phyloP scores from a whole-genome alignment of 495 filamentous ascomycete species.

The Xylaria intraflava region DNA sequence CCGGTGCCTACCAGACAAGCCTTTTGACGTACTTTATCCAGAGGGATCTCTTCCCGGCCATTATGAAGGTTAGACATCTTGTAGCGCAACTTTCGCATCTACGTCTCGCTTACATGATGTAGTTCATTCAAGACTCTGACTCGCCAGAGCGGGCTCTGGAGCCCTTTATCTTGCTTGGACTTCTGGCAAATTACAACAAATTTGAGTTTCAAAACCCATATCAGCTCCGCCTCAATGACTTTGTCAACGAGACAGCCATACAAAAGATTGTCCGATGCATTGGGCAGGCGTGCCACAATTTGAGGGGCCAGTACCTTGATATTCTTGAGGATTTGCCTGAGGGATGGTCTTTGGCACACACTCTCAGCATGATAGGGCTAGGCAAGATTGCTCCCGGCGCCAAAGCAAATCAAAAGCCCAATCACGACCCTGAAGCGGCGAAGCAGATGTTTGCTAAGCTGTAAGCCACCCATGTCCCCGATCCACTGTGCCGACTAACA shows the following conservation, averaged over 20 bases:
- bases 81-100: background rate
- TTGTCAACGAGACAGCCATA: constrained; percentile 87
- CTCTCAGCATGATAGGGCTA: constrained; percentile 79
- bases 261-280: constrained; percentile 72
- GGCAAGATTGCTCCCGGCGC: constrained; percentile 64
- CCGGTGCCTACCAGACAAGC: constrained; percentile 89
- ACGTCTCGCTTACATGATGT: constrained; percentile 3
- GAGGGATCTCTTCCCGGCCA: constrained; percentile 83
- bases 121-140: constrained; percentile 85
- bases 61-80: constrained; percentile 71
- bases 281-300: constrained; percentile 56
- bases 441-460: constrained; percentile 67
- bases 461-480: constrained; percentile 25
- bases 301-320: constrained; percentile 73
- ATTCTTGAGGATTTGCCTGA: constrained; percentile 89
- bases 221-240: constrained; percentile 88
- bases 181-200: constrained; percentile 98
- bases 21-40: constrained; percentile 93
- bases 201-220: constrained; percentile 99
- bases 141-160: constrained; percentile 54
- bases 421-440: constrained; percentile 59
- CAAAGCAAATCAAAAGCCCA: constrained; percentile 52
- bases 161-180: constrained; percentile 75
- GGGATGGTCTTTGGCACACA: constrained; percentile 76
- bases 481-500: constrained; percentile 19